Evolutionary conservation across 805 yeast species (phyloP).

Genomic region (Saccharomycopsis oosterbeekiorum): DNA sequence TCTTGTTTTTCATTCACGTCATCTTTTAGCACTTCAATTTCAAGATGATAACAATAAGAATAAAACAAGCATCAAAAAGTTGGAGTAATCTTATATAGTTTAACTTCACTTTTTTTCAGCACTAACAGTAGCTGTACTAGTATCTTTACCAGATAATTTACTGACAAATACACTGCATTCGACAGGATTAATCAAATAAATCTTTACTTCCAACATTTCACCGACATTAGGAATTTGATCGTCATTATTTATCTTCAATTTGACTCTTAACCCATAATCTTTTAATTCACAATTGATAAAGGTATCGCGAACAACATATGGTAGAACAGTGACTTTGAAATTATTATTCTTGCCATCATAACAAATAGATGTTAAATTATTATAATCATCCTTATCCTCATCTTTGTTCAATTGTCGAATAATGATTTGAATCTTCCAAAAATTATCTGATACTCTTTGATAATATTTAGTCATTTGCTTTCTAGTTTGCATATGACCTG

Average conservation of each 20-base stretch:
- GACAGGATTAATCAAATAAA: constrained; percentile 34
- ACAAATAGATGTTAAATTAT: background rate
- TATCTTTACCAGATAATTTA: background rate
- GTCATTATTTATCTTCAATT: background rate
- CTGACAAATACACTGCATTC: constrained; percentile 26
- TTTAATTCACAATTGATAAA: background rate
- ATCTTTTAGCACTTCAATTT: too few relatives aligned
- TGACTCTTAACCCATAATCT: background rate
- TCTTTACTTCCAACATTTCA: constrained; percentile 31
- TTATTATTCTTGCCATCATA: background rate
- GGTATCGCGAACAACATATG: background rate
- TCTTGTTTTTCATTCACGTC: too few relatives aligned
- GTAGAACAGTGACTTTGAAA: background rate
- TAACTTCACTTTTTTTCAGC: background rate
- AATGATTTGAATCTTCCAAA: background rate
- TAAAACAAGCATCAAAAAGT: background rate
- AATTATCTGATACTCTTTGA: background rate
- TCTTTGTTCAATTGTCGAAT: background rate
- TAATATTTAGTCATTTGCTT: background rate
- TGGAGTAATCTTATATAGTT: background rate
- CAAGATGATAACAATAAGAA: too few relatives aligned
- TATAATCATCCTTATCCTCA: background rate
- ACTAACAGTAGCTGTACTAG: background rate
- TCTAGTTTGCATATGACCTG: background rate
- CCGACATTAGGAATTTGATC: constrained; percentile 33